These are phyloP conservation scores for Corniculantispora saksenae DNA, from an alignment of 2,329 filamentous ascomycete genomes.

Conservation along the genomic window DNA sequence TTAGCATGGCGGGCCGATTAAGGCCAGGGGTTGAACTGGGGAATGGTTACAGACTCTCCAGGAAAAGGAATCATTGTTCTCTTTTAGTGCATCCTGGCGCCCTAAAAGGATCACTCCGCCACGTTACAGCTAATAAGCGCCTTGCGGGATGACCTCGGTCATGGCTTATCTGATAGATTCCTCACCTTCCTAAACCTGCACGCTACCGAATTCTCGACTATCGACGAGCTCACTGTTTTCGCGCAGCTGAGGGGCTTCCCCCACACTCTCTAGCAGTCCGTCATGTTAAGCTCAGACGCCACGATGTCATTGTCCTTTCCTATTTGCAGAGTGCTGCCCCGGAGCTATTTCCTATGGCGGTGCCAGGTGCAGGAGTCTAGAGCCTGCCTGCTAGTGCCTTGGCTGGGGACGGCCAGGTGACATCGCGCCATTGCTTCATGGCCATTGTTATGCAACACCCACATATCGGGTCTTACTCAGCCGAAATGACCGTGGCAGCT, in stretches of 20 bases:
- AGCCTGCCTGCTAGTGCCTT: background rate
- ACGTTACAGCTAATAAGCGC: conserved; percentile 8
- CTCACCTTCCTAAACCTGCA: conserved; percentile 6
- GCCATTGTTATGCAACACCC: background rate
- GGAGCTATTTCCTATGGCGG: background rate
- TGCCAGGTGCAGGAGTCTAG: background rate
- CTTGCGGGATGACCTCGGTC: conserved; percentile 12
- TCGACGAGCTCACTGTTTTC: background rate
- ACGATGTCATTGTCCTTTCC: background rate
- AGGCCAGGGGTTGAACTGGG: background rate
- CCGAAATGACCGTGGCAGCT: background rate
- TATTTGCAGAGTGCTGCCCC: background rate
- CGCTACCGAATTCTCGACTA: background rate
- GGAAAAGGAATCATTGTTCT: background rate
- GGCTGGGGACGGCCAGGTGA: background rate
- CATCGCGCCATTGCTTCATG: background rate
- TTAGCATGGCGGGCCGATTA: conserved; percentile 13
- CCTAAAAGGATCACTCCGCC: background rate
- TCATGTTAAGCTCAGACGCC: background rate
- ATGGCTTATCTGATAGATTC: background rate
- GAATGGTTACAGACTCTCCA: background rate
- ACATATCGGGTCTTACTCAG: conserved; percentile 7
- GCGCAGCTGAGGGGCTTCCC: background rate
- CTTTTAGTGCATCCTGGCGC: background rate
- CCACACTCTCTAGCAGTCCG: background rate